Evolutionary conservation across 169 alveolate species (phyloP).

Genomic region (Plasmodium vinckei): DNA sequence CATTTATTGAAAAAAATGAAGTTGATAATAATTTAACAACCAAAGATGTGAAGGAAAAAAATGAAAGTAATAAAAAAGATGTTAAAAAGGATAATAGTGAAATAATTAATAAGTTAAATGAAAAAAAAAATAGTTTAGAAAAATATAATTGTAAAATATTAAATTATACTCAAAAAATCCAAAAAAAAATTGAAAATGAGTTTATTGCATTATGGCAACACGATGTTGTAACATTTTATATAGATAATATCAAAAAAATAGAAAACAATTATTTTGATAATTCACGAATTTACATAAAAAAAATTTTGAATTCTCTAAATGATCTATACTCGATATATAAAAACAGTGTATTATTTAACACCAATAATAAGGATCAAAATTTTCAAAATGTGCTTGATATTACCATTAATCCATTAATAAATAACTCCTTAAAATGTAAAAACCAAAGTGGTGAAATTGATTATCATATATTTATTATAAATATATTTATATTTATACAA

Average conservation of each 20-base stretch:
- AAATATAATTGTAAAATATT: conserved; percentile 63
- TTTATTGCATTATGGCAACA: conserved; percentile 69
- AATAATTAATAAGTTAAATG: not conserved
- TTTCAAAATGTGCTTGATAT: conserved; percentile 75
- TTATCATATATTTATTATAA: conserved; percentile 57
- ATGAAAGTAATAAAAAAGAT: not conserved
- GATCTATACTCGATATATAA: conserved; percentile 45
- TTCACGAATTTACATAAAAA: conserved; percentile 32
- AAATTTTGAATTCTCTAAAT: conserved; percentile 55
- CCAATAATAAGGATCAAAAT: conserved; percentile 28
- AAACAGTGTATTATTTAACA: conserved; percentile 16
- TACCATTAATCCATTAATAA: conserved; percentile 69
- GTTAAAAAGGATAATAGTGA: not conserved
- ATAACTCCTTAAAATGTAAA: conserved; percentile 56
- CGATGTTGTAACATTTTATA: conserved; percentile 60
- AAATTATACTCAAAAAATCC: conserved; percentile 40
- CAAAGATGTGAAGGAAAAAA: not conserved
- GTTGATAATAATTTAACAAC: not conserved
- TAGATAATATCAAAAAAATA: conserved; percentile 30
- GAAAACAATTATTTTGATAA: conserved; percentile 40
- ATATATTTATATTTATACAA: conserved; percentile 58
- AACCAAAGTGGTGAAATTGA: conserved; percentile 32
- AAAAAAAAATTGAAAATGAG: conserved; percentile 62
- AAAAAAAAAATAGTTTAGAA: conserved; percentile 6
- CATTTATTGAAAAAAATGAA: not conserved